Evolutionary conservation across 208 protist genomes (phyloP).

Genomic region (Endotrypanum monterogeii): DNA sequence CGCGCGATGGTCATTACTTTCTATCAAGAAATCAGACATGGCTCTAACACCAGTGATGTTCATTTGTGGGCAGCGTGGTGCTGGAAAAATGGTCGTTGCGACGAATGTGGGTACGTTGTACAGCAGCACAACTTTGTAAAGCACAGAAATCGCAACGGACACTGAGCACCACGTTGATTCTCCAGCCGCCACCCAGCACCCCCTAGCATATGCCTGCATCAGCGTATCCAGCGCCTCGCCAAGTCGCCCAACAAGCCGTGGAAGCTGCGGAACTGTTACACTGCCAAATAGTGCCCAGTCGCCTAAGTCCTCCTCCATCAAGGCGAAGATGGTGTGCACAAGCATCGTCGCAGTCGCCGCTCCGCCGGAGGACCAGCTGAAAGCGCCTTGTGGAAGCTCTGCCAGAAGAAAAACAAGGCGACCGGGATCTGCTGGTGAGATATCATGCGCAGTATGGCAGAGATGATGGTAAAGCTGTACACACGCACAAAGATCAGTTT

Average conservation of each 20-base stretch:
- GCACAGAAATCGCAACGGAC: constrained; percentile 13
- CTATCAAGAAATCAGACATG: neutral
- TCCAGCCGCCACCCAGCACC: constrained; percentile 13
- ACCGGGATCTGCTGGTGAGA: constrained; percentile 1
- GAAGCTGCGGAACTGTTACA: constrained; percentile 25
- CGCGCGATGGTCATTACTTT: neutral
- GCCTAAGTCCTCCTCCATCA: constrained; percentile 10
- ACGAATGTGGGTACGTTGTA: constrained; percentile 12
- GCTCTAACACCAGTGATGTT: neutral
- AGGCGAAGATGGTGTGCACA: constrained; percentile 15
- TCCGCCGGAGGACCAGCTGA: constrained; percentile 15
- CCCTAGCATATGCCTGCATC: neutral
- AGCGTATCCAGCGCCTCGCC: constrained; percentile 24
- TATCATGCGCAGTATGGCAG: constrained; percentile 3
- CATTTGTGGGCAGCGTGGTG: neutral
- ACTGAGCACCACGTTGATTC: constrained; percentile 21
- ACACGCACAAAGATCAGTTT: constrained; percentile 6
- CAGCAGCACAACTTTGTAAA: constrained; percentile 16
- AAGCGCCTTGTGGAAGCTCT: constrained; percentile 20
- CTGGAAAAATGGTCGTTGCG: constrained; percentile 18
- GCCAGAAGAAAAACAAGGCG: constrained; percentile 10
- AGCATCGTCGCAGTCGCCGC: constrained; percentile 7
- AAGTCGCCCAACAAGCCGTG: constrained; percentile 21
- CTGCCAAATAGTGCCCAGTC: constrained; percentile 18
- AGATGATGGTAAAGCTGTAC: constrained; percentile 21